Conservation (phyloP, 2,329 filamentous ascomycete species). For the Sclerotinia subarctica region DNA sequence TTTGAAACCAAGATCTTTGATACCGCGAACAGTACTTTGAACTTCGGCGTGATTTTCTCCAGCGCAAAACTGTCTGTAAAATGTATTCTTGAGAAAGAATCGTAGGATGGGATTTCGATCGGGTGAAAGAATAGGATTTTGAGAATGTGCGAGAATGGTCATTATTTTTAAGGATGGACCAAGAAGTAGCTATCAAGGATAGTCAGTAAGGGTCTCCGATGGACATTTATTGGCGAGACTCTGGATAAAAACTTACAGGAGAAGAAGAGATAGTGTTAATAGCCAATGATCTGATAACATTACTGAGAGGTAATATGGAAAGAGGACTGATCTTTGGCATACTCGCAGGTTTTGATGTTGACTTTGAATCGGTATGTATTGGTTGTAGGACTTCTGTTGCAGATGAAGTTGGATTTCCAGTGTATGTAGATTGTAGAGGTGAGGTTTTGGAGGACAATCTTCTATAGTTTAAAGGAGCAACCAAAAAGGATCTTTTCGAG, state of each 20-base stretch:
- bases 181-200: slow-evolving; percentile 52
- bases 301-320: slow-evolving; percentile 62
- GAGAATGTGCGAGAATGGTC: slow-evolving; percentile 65
- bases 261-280: slow-evolving; percentile 71
- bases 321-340: slow-evolving; percentile 46
- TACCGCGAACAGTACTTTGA: slow-evolving; percentile 55
- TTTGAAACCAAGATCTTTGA: slow-evolving; percentile 73
- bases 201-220: slow-evolving; percentile 27
- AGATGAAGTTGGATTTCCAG: slow-evolving; percentile 22
- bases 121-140: slow-evolving; percentile 64
- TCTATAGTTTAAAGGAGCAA: slow-evolving; percentile 20
- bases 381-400: slow-evolving; percentile 20
- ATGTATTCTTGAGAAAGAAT: slow-evolving; percentile 71
- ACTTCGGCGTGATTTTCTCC: slow-evolving; percentile 73
- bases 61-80: slow-evolving; percentile 89
- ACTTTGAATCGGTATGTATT: neutral
- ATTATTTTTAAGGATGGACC: slow-evolving; percentile 67
- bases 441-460: slow-evolving; percentile 31
- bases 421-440: slow-evolving; percentile 23
- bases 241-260: slow-evolving; percentile 37
- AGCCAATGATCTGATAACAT: slow-evolving; percentile 65
- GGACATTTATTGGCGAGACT: neutral
- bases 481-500: neutral
- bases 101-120: slow-evolving; percentile 72
- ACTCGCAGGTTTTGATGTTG: slow-evolving; percentile 19